Conservation (phyloP, 257 asterid species). For the Prunella vulgaris region DNA sequence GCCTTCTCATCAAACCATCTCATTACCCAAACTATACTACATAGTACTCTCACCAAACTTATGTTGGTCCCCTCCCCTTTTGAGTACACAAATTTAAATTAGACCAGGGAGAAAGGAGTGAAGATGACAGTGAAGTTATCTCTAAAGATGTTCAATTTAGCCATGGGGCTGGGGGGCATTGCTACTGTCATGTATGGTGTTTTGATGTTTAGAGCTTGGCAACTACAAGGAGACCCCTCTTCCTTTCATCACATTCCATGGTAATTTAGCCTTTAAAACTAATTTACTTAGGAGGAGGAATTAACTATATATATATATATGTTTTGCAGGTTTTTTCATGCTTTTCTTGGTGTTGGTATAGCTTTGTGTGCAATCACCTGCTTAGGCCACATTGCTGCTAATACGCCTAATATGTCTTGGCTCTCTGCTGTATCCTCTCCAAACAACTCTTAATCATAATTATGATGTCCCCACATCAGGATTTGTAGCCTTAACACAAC, state of each 20-base stretch:
- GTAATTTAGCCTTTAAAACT: conserved; percentile 25
- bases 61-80: neutral
- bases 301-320: too few species aligned
- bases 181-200: conserved; percentile 33
- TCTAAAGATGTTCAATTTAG: conserved; percentile 37
- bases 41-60: neutral
- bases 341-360: conserved; percentile 47
- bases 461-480: too few species aligned
- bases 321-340: conserved; percentile 51
- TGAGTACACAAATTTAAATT: too few species aligned
- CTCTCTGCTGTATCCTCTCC: conserved; percentile 61
- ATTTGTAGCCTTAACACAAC: conserved; percentile 32
- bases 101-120: neutral
- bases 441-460: too few species aligned
- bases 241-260: conserved; percentile 36
- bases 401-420: conserved; percentile 34
- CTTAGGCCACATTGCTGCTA: conserved; percentile 58
- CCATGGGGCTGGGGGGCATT: conserved; percentile 37
- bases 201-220: conserved; percentile 43
- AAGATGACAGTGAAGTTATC: conserved; percentile 23
- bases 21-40: neutral
- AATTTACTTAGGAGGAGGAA: neutral
- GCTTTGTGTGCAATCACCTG: conserved; percentile 48
- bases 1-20: neutral
- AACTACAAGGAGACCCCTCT: conserved; percentile 25